A percentile compares a stretch with the other conserved stretches of the same genome.
Evolutionary conservation across 2,329 filamentous ascomycete species (phyloP).

Genomic region (Dothistroma pini): DNA sequence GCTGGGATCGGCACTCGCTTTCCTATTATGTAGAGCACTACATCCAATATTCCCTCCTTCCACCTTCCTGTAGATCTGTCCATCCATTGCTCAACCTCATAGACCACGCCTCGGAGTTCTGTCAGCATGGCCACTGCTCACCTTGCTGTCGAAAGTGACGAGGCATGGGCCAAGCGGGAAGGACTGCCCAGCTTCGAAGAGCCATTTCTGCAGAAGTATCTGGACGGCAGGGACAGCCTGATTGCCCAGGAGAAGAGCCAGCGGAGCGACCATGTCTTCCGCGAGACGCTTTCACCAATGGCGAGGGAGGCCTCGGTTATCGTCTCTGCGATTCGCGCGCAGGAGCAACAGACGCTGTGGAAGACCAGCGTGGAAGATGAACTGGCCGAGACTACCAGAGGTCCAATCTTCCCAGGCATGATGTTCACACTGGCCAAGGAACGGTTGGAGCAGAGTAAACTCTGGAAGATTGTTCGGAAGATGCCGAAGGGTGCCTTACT

Average conservation of each 20-base stretch:
- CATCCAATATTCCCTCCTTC: not conserved
- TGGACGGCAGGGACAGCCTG: constrained; percentile 69
- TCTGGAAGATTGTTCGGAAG: constrained; percentile 78
- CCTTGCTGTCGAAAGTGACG: constrained; percentile 25
- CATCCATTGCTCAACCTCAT: too few relatives aligned
- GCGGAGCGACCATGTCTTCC: constrained; percentile 72
- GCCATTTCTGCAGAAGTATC: constrained; percentile 77
- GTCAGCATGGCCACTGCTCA: constrained; percentile 7
- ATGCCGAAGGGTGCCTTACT: constrained; percentile 88
- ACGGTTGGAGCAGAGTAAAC: constrained; percentile 76
- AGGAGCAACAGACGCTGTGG: constrained; percentile 76
- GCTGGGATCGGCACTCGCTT: not conserved
- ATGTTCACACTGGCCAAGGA: constrained; percentile 85
- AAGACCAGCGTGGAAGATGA: constrained; percentile 67
- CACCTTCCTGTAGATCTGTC: not conserved
- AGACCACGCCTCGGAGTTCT: not conserved
- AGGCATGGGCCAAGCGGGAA: constrained; percentile 40
- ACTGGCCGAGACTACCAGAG: constrained; percentile 58
- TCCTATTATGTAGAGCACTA: not conserved
- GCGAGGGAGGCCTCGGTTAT: constrained; percentile 75
- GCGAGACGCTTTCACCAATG: constrained; percentile 71
- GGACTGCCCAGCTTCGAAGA: constrained; percentile 52
- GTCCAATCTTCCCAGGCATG: constrained; percentile 78
- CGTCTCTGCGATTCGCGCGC: constrained; percentile 71
- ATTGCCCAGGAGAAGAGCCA: constrained; percentile 77